These are phyloP conservation scores for Leucocoprinus leucothites DNA, from an alignment of 768 basidiomycete species.

Conservation along the genomic window DNA sequence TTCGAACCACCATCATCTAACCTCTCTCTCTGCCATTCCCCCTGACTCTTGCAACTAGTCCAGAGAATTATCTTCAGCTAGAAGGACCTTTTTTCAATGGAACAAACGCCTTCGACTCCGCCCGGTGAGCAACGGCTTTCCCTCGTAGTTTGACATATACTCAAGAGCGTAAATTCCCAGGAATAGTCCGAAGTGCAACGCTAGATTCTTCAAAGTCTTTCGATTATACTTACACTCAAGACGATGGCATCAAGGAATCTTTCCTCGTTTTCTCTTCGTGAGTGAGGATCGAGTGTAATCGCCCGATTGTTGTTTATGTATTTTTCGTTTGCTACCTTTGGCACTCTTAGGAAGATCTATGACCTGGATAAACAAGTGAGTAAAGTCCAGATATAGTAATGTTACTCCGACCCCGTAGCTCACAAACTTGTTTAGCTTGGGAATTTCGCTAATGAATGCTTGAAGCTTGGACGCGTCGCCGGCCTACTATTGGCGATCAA, in stretches of 20 bases:
- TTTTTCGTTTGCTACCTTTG: not conserved
- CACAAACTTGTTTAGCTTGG: not conserved
- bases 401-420: not conserved
- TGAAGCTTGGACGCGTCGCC: slow-evolving; percentile 4
- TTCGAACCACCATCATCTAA: no score
- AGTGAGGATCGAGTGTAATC: not conserved
- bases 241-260: slow-evolving; percentile 5
- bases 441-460: slow-evolving; percentile 1
- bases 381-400: no score
- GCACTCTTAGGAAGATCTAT: slow-evolving; percentile 1
- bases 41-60: no score
- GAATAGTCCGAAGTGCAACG: not conserved
- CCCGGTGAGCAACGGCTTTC: not conserved
- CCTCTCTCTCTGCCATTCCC: no score
- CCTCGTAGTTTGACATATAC: not conserved
- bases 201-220: slow-evolving; percentile 1
- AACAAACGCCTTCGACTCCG: no score
- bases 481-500: slow-evolving; percentile 8
- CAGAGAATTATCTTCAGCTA: no score
- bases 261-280: slow-evolving; percentile 4
- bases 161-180: not conserved
- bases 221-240: slow-evolving; percentile 1
- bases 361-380: slow-evolving; percentile 6
- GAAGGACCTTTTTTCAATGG: no score
- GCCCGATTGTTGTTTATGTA: not conserved